Base-by-base conservation (phyloP, 352 stramenopile genomes). In the Peronospora destructor region DNA sequence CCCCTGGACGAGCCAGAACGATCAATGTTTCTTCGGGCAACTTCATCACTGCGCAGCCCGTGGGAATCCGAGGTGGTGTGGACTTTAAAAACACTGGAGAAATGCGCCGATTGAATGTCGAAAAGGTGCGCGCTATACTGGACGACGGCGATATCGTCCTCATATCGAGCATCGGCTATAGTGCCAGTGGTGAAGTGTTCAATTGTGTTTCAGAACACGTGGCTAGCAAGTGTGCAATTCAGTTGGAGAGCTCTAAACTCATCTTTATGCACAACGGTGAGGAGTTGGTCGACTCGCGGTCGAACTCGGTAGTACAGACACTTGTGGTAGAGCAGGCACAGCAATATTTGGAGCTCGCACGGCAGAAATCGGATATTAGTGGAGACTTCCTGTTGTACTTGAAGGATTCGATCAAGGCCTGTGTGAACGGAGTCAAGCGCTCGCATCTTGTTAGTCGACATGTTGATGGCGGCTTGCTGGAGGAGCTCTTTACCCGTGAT, bases 401-500 rank as follows among this genome's bases (percentile, higher is more conserved):
- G 39, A 85, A 86, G 55, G 73, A 93, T 43, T 89, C 83, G 7
- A 91, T 91, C 49, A 67, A 76, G 32, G 84, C 85, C 6, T 93
- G 85, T 28, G 68, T 90, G 21, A 84, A 87, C 59, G 84, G 84
- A 13, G 84, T 95, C 30, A 87, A 79, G 47, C 79, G 85, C 4
- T 88, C 83, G 12, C 85, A 95, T 46, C 53, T 95, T 41, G 84
- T 95, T 17, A 93, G 77, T 34, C 79, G 85, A 35, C 80, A 94
- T 49, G 73, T 89, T 5, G 76, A 95, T 44, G 85, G 85, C 30
- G 93, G 87, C 3, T 66, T 99, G 28, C 66, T 99, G 17, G 85
- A 98, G 61, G 96, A 99, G 68, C 75, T 99, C n/a, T 99, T 98
- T 65, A 98, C 96, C 16, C 87, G 94, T 43, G 96, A 99, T 67